Conservation (phyloP, 192 early-diverging fungal species). For the Rhizophagus clarus region DNA sequence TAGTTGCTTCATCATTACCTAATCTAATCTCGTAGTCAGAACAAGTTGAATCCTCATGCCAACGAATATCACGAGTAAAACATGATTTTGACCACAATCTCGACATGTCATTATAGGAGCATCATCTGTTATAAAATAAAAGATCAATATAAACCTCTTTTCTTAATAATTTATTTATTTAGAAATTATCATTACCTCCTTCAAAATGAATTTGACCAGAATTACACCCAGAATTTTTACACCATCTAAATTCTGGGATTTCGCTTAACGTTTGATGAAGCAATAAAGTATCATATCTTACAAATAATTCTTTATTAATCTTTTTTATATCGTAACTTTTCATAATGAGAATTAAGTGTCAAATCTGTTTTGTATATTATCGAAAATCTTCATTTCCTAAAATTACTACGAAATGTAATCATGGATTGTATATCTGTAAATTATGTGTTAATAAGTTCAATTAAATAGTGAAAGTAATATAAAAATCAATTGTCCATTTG, state of each 20-base stretch:
- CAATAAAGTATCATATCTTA: constrained; percentile 17
- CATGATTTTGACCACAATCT: constrained; percentile 5
- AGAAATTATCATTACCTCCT: constrained; percentile 4
- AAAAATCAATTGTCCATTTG: background rate
- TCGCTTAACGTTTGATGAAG: background rate
- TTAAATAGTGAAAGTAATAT: background rate
- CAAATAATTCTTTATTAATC: constrained; percentile 8
- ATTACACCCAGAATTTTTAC: constrained; percentile 14
- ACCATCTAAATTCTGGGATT: constrained; percentile 29
- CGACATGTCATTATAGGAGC: constrained; percentile 30
- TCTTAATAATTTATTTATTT: background rate
- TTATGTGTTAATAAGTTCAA: background rate
- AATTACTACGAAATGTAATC: constrained; percentile 9
- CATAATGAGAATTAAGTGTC: background rate
- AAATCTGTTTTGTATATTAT: background rate
- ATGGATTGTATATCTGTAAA: constrained; percentile 11
- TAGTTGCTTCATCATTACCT: constrained; percentile 1
- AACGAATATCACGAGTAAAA: constrained; percentile 7
- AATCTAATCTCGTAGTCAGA: background rate
- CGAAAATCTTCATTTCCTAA: background rate
- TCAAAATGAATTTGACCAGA: constrained; percentile 29
- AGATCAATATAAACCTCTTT: background rate
- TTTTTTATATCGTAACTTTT: background rate
- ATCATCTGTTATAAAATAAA: constrained; percentile 3
- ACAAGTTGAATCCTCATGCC: constrained; percentile 1